Percentiles rank a stretch among this genome's conserved stretches.
Conservation (phyloP, 164 flowering plant genomes). For the Aristolochia californica region DNA sequence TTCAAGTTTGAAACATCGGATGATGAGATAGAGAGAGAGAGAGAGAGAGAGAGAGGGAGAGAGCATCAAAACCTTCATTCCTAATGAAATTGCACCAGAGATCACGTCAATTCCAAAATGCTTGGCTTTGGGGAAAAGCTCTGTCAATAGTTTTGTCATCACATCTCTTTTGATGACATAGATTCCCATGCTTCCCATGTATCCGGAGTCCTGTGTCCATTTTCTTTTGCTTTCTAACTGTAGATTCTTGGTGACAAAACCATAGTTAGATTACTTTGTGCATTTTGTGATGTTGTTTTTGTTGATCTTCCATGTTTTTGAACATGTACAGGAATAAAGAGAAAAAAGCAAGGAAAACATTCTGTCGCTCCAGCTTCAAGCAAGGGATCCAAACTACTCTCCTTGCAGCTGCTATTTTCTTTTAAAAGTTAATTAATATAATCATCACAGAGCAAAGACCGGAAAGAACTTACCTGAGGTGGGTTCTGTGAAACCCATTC, state of each 20-base stretch:
- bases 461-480: constrained; percentile 18
- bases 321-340: no score
- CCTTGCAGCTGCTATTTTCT: no score
- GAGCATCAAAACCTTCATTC: constrained; percentile 63
- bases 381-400: no score
- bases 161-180: constrained; percentile 48
- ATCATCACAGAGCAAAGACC: no score
- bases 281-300: no score
- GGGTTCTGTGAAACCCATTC: constrained; percentile 9
- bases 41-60: no score
- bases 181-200: constrained; percentile 53
- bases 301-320: no score
- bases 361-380: no score
- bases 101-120: constrained; percentile 54
- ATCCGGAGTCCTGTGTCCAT: constrained; percentile 4
- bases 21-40: neutral
- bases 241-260: constrained; percentile 3
- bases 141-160: constrained; percentile 46
- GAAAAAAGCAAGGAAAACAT: no score
- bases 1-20: neutral
- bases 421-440: no score
- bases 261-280: no score
- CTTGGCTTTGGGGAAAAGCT: constrained; percentile 48
- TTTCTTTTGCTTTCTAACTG: constrained; percentile 21
- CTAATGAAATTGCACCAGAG: constrained; percentile 58